Evolutionary conservation across 169 alveolate genomes (phyloP).

Genomic region (Haemoproteus tartakovskyi): DNA sequence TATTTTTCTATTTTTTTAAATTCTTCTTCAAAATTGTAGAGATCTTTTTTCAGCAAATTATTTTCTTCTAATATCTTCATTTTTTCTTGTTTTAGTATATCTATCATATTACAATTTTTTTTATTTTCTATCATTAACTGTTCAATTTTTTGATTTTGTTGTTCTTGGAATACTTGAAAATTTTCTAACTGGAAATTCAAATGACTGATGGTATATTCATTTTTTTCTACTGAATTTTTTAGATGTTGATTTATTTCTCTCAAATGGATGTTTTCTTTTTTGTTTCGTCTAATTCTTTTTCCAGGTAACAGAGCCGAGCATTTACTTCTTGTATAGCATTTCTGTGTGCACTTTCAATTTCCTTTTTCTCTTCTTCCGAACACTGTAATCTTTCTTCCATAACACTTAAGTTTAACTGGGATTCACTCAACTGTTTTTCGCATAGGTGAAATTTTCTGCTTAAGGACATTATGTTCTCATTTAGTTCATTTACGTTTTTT

Average conservation of each 20-base stretch:
- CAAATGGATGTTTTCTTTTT: constrained; percentile 12
- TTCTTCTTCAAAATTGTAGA: constrained; percentile 13
- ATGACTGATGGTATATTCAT: constrained; percentile 18
- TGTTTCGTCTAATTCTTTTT: constrained; percentile 3
- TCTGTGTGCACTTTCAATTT: background rate
- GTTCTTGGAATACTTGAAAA: constrained; percentile 13
- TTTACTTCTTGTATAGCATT: background rate
- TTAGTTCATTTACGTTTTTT: too few species aligned
- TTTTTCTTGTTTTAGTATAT: constrained; percentile 29
- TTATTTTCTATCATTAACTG: constrained; percentile 11
- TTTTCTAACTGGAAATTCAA: constrained; percentile 21
- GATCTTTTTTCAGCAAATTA: constrained; percentile 35
- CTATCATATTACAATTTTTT: constrained; percentile 25
- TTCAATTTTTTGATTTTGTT: constrained; percentile 21
- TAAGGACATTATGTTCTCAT: too few species aligned
- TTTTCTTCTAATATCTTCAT: constrained; percentile 43
- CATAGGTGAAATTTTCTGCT: too few species aligned
- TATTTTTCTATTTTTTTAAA: constrained; percentile 44
- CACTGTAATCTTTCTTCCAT: too few species aligned
- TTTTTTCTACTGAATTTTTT: constrained; percentile 40
- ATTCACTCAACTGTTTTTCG: too few species aligned
- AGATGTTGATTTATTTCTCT: background rate
- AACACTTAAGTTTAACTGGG: too few species aligned
- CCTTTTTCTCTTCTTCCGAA: too few species aligned
- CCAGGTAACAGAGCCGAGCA: background rate